These are phyloP conservation scores for Purshia tridentata DNA, from an alignment of 306 rosid species.

Conservation along the genomic window DNA sequence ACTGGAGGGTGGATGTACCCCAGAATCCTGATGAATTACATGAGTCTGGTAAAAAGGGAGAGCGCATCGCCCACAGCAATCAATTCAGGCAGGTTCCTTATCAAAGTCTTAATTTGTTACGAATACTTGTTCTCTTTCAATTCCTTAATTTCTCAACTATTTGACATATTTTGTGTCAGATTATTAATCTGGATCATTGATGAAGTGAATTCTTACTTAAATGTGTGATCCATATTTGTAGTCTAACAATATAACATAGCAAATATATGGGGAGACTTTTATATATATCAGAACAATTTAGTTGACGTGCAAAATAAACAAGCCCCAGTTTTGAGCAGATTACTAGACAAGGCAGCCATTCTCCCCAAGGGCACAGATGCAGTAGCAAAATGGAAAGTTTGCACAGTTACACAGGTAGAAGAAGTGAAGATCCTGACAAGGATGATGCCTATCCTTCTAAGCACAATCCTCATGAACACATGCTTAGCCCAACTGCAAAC, in stretches of 20 bases:
- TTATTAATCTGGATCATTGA: too few species aligned
- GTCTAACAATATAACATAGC: too few species aligned
- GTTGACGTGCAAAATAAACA: neutral
- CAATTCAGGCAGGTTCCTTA: conserved; percentile 22
- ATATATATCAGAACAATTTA: too few species aligned
- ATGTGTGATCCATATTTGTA: too few species aligned
- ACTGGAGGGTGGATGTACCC: conserved; percentile 7
- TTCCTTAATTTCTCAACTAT: neutral
- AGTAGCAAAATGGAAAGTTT: conserved; percentile 41
- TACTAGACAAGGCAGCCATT: conserved; percentile 59
- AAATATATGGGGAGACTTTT: too few species aligned
- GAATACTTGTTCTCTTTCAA: neutral
- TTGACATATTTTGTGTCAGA: neutral
- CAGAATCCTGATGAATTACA: conserved; percentile 7
- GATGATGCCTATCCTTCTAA: conserved; percentile 58
- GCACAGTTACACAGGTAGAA: conserved; percentile 38
- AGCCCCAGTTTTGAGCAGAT: conserved; percentile 19
- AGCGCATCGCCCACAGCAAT: conserved; percentile 7
- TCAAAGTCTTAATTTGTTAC: neutral
- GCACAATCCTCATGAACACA: conserved; percentile 58
- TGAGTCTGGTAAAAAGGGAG: neutral
- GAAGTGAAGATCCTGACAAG: conserved; percentile 61
- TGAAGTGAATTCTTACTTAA: too few species aligned
- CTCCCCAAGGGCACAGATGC: conserved; percentile 26
- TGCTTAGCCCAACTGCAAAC: conserved; percentile 59